A percentile compares a stretch with the other conserved stretches of the same genome.
Evolutionary conservation across 805 yeast species (phyloP).

Genomic region (Ogataea haglerorum): DNA sequence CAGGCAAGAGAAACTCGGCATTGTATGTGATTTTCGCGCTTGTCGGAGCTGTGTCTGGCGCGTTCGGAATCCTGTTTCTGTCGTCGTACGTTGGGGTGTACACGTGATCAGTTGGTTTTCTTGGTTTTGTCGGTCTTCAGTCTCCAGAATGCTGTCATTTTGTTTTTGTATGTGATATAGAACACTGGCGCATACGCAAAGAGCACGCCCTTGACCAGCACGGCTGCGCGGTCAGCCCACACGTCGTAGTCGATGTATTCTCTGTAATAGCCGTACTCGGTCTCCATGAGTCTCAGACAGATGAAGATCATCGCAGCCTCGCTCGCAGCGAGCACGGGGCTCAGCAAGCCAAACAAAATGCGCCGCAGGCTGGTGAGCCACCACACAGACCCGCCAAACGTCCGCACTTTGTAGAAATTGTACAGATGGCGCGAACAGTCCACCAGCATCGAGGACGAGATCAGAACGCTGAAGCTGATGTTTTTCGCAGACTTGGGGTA

Average conservation of each 20-base stretch:
- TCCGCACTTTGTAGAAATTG: conserved; percentile 27
- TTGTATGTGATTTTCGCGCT: conserved; percentile 19
- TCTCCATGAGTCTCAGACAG: conserved; percentile 19
- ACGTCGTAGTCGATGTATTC: conserved; percentile 18
- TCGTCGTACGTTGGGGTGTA: conserved; percentile 33
- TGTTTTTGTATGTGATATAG: conserved; percentile 24
- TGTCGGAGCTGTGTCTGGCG: conserved; percentile 22
- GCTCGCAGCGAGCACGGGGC: conserved; percentile 21
- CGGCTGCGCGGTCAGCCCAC: conserved; percentile 9
- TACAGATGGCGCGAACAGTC: conserved; percentile 26
- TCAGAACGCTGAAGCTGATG: conserved; percentile 21
- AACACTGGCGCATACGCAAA: conserved; percentile 21
- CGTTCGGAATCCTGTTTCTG: conserved; percentile 29
- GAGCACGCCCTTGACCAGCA: conserved; percentile 12
- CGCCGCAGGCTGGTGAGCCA: conserved; percentile 19
- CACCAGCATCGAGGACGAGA: conserved; percentile 21
- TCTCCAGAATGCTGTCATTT: conserved; percentile 16
- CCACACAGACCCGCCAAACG: conserved; percentile 19
- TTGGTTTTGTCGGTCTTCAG: not conserved
- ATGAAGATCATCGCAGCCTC: conserved; percentile 25
- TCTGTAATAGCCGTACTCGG: conserved; percentile 16
- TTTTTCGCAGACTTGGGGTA: conserved; percentile 30
- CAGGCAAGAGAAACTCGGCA: conserved; percentile 2
- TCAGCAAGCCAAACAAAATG: conserved; percentile 13
- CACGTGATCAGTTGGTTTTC: conserved; percentile 17